Evolutionary conservation across 1,284 basidiomycete species (phyloP).

Genomic region (Puccinia polysora): DNA sequence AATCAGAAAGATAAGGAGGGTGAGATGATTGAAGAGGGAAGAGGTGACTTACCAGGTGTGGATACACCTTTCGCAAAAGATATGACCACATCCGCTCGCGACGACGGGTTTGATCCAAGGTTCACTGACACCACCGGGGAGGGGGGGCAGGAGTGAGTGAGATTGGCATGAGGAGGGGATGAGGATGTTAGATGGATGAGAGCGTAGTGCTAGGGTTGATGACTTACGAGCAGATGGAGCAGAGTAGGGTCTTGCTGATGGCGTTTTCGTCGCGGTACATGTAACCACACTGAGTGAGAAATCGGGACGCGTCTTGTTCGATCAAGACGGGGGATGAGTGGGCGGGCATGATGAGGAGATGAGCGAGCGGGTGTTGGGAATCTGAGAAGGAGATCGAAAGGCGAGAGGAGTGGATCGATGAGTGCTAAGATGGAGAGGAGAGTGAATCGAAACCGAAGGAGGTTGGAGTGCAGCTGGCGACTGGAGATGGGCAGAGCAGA

Average conservation of each 20-base stretch:
- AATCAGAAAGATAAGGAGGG: too few relatives aligned
- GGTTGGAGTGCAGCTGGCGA: too few relatives aligned
- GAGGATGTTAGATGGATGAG: not conserved
- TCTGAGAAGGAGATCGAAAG: too few relatives aligned
- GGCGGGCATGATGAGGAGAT: not conserved
- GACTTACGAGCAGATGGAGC: constrained; percentile 40
- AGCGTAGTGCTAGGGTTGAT: not conserved
- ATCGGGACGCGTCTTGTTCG: constrained; percentile 31
- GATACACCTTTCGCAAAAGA: constrained; percentile 38
- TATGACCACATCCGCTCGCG: constrained; percentile 26
- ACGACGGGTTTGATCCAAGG: constrained; percentile 40
- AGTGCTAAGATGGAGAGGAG: not conserved
- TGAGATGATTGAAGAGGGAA: not conserved
- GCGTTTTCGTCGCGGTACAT: constrained; percentile 32
- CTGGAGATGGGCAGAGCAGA: too few relatives aligned
- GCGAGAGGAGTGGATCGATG: not conserved
- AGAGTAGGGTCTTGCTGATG: constrained; percentile 31
- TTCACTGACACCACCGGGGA: not conserved
- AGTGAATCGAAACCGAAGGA: too few relatives aligned
- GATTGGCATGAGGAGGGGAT: not conserved
- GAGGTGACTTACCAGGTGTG: constrained; percentile 27
- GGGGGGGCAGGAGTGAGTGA: not conserved
- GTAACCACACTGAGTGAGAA: constrained; percentile 29
- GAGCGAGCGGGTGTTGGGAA: not conserved
- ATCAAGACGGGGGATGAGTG: constrained; percentile 1